Base-by-base conservation (phyloP, 805 yeast species). In the Yarrowia osloensis region DNA sequence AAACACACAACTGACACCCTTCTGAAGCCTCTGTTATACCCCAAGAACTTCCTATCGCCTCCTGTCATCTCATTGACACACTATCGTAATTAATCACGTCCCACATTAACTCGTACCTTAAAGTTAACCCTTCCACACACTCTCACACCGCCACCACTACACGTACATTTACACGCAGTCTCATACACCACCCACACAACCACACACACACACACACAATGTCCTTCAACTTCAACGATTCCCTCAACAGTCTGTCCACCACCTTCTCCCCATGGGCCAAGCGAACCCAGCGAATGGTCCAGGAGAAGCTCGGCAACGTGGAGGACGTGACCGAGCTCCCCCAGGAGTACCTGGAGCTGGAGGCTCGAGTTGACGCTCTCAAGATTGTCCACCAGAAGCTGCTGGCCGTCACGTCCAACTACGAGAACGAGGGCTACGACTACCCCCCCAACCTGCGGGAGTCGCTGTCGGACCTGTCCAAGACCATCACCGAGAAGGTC, bases 281-380 rank as follows among this genome's bases (percentile, higher is more conserved):
- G 77, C 85, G 96, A 74, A 90, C 97, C 19, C 85, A 87, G 59
- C 86, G 95, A 69, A 76, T 88, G 75, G 85, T 91, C 52, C 94
- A 90, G 77, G 97, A 91, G 77, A 84, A 80, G 72, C 83, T 91
- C 29, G 96, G 96, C 57, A 85, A 88, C 71, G 90, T 87, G 42
- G 91, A 88, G 65, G 96, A 91, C 74, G 88, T 89, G 72, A 88
- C 94, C 67, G 93, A 90, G 74, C 82, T 91, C 70, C 97, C 97
- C 35, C 86, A 87, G 68, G 97, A 91, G 76, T 91, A 90, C 76
- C 79, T 88, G 65, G 88, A 86, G 68, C 83, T 90, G 71, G 96
- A 91, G 77, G 80, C 82, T 70, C 86, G 85, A 73, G 85, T 90
- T 68, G 96, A 90, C 72, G 84, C 89, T 68, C 82, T 90, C 76